Conservation (phyloP, 176 grass and related monocot species). For the Zea mays region Zm-B73-REFERENCE-NAM-5.0 NC_050101.1:128680001-128680500, state of each 20-base stretch:
- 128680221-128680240: conserved; percentile 36
- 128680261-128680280: conserved; percentile 41
- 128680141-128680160: no score
- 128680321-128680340: conserved; percentile 30
- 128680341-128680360: background rate
- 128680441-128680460: conserved; percentile 28
- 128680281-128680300: conserved; percentile 36
- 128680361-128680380: background rate
- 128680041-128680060: no score
- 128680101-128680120: no score
- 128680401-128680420: background rate
- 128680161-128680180: no score
- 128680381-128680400: background rate
- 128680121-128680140: no score
- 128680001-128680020: no score
- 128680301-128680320: conserved; percentile 43
- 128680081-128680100: no score
- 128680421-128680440: conserved; percentile 18
- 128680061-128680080: no score
- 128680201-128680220: conserved; percentile 40
- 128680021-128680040: no score
- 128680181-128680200: background rate
- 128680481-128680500: conserved; percentile 51
- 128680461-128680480: conserved; percentile 43
- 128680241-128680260: conserved; percentile 17